These are phyloP conservation scores for Tylopilus orsonianus DNA, from an alignment of 1,284 basidiomycete genomes.

Conservation along the genomic window DNA sequence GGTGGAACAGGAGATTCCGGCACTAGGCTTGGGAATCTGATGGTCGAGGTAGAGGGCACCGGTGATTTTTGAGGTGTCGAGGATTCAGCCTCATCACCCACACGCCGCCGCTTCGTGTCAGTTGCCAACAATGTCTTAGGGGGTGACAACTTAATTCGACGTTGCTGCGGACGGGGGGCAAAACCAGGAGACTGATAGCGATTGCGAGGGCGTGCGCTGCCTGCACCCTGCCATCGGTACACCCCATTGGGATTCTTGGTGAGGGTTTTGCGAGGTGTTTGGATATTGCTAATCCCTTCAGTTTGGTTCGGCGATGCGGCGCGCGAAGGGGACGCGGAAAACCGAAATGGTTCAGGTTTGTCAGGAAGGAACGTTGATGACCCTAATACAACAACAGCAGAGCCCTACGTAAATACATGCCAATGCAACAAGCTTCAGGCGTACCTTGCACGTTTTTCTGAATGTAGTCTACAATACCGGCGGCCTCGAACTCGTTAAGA, in stretches of 20 bases:
- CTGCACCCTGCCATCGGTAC: slow-evolving; percentile 67
- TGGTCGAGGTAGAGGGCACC: slow-evolving; percentile 28
- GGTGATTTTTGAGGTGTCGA: slow-evolving; percentile 34
- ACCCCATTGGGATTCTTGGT: slow-evolving; percentile 69
- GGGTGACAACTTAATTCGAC: slow-evolving; percentile 39
- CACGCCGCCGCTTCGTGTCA: slow-evolving; percentile 61
- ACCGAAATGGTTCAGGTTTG: slow-evolving; percentile 55
- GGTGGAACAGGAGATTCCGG: slow-evolving; percentile 15
- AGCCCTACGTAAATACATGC: slow-evolving; percentile 13
- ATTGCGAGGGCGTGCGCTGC: slow-evolving; percentile 63
- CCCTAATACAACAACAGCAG: slow-evolving; percentile 20
- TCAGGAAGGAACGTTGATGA: slow-evolving; percentile 34
- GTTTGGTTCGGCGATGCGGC: slow-evolving; percentile 39
- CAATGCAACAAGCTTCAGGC: slow-evolving; percentile 8
- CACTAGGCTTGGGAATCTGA: slow-evolving; percentile 18
- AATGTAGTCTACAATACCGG: slow-evolving; percentile 53
- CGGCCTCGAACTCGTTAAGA: slow-evolving; percentile 51
- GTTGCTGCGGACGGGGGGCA: slow-evolving; percentile 44
- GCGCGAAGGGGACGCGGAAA: slow-evolving; percentile 49
- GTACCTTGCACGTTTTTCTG: slow-evolving; percentile 43
- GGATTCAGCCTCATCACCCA: slow-evolving; percentile 44
- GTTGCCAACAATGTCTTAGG: slow-evolving; percentile 40
- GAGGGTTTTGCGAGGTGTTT: slow-evolving; percentile 49
- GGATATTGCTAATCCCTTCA: slow-evolving; percentile 16
- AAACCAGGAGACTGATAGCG: slow-evolving; percentile 70